Conservation (phyloP, 371 early-diverging fungal genomes). For the Mucor racemosus region DNA sequence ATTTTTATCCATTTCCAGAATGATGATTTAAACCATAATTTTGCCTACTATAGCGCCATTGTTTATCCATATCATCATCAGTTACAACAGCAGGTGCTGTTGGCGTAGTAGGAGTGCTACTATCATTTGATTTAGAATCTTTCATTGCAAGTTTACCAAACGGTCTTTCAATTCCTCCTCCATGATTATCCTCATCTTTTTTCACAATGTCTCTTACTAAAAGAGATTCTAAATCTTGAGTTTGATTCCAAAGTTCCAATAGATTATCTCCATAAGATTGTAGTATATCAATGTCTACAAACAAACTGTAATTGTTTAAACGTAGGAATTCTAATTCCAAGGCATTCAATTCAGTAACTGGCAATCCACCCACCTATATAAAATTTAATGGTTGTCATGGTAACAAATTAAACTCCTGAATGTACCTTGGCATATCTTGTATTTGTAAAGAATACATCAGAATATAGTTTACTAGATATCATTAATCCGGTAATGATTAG, state of each 20-base stretch:
- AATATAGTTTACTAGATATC: conserved; percentile 85
- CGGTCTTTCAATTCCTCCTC: conserved; percentile 7
- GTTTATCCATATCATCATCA: conserved; percentile 8
- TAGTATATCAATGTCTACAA: conserved; percentile 73
- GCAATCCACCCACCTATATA: conserved; percentile 76
- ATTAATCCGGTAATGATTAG: conserved; percentile 84
- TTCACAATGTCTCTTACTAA: conserved; percentile 5
- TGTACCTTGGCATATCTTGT: conserved; percentile 83
- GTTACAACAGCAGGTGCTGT: not conserved
- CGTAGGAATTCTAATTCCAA: conserved; percentile 80
- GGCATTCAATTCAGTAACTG: conserved; percentile 78
- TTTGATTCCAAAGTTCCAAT: conserved; percentile 62
- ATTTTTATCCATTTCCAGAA: not conserved
- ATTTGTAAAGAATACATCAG: conserved; percentile 92
- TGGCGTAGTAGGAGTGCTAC: conserved; percentile 4
- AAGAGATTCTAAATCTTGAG: conserved; percentile 23
- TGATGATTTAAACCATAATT: not conserved
- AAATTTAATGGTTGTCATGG: not conserved
- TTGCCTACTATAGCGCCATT: conserved; percentile 3
- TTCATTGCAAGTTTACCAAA: conserved; percentile 20
- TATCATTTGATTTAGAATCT: not conserved
- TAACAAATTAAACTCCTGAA: not conserved
- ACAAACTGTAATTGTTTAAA: conserved; percentile 77
- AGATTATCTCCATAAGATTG: conserved; percentile 81
- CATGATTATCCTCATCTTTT: conserved; percentile 4